Evolutionary conservation across 306 rosid genomes (phyloP).

Genomic region (Lathyrus sativus): DNA sequence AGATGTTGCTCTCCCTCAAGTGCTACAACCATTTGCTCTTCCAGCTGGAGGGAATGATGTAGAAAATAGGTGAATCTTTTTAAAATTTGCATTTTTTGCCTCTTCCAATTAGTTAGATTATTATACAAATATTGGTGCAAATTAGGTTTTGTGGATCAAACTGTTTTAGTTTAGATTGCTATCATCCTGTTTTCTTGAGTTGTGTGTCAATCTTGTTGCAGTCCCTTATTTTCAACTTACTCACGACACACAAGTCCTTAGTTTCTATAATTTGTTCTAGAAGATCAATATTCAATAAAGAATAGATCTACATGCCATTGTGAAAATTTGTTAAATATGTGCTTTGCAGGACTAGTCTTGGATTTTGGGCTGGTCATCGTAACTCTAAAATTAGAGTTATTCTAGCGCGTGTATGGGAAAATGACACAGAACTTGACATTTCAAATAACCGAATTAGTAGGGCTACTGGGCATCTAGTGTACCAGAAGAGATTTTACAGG

Average conservation of each 20-base stretch:
- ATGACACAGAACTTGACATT: constrained; percentile 93
- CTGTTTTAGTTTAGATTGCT: constrained; percentile 12
- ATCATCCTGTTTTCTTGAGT: background rate
- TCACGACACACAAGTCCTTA: constrained; percentile 3
- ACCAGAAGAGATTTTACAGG: constrained; percentile 85
- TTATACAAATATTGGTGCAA: background rate
- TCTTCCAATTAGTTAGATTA: background rate
- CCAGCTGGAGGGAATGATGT: constrained; percentile 93
- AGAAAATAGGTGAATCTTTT: constrained; percentile 68
- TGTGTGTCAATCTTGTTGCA: constrained; percentile 13
- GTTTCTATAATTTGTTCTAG: background rate
- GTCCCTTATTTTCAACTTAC: constrained; percentile 22
- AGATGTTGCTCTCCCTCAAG: constrained; percentile 96
- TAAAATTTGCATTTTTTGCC: constrained; percentile 9
- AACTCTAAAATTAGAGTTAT: constrained; percentile 95
- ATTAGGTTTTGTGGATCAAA: constrained; percentile 26
- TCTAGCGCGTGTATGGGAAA: constrained; percentile 93
- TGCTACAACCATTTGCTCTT: constrained; percentile 94
- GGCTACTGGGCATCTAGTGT: constrained; percentile 77
- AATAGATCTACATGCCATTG: constrained; percentile 19
- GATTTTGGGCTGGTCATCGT: constrained; percentile 97
- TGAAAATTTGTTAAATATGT: constrained; percentile 33
- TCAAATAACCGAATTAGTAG: constrained; percentile 87
- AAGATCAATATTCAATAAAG: constrained; percentile 1
- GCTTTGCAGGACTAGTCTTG: constrained; percentile 78